Conservation (phyloP, 2,329 filamentous ascomycete species). For the Phyllosticta citriasiana region DNA sequence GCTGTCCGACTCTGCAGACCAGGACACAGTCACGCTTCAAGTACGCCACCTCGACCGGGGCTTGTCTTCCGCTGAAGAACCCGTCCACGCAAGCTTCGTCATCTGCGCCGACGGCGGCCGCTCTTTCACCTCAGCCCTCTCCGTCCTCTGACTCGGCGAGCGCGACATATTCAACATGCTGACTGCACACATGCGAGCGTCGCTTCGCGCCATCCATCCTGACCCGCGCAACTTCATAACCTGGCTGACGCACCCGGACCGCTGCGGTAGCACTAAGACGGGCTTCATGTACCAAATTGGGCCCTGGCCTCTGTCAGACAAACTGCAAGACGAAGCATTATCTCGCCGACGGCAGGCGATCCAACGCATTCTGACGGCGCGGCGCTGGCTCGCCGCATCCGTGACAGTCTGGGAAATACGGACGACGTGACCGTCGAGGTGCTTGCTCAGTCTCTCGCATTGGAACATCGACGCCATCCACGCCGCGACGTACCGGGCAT, state of each 20-base stretch:
- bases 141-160: slow-evolving; percentile 22
- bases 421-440: slow-evolving; percentile 22
- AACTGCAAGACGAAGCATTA: slow-evolving; percentile 16
- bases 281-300: slow-evolving; percentile 28
- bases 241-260: slow-evolving; percentile 26
- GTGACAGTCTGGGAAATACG: slow-evolving; percentile 15
- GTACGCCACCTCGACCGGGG: slow-evolving; percentile 1
- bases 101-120: slow-evolving; percentile 27
- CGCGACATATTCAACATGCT: slow-evolving; percentile 26
- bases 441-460: slow-evolving; percentile 21
- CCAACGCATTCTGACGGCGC: slow-evolving; percentile 12
- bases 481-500: slow-evolving; percentile 24
- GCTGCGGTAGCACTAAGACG: slow-evolving; percentile 24
- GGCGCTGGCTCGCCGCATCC: slow-evolving; percentile 15
- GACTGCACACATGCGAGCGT: slow-evolving; percentile 23
- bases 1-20: slow-evolving; percentile 16
- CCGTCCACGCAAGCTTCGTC: slow-evolving; percentile 19
- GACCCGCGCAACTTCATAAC: slow-evolving; percentile 24
- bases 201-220: slow-evolving; percentile 18
- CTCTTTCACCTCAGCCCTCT: slow-evolving; percentile 20
- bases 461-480: slow-evolving; percentile 16
- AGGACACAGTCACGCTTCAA: slow-evolving; percentile 14
- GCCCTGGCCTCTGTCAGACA: slow-evolving; percentile 18
- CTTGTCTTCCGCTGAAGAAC: not conserved
- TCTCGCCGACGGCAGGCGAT: slow-evolving; percentile 17